Evolutionary conservation across 2,329 filamentous ascomycete genomes (phyloP).

Genomic region (Fusarium torreyae): DNA sequence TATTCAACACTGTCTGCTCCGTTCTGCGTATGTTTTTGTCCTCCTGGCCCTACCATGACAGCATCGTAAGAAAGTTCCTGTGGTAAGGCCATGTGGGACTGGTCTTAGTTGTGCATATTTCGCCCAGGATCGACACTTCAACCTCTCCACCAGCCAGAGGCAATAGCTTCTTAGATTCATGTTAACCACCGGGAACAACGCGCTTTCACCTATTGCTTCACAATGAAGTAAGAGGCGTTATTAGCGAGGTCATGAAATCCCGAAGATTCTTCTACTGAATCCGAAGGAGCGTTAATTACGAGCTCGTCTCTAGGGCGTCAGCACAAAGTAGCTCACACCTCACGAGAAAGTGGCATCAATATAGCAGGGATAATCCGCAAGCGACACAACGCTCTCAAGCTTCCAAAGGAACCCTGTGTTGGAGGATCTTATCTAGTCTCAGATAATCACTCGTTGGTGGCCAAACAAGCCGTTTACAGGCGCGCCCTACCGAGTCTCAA

Average conservation of each 20-base stretch:
- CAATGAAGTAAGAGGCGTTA: conserved; percentile 6
- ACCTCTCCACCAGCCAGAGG: neutral
- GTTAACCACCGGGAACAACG: neutral
- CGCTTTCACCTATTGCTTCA: neutral
- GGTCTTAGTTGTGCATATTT: no score
- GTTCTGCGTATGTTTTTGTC: neutral
- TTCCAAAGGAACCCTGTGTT: neutral
- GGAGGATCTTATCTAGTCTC: conserved; percentile 31
- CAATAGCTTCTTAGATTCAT: neutral
- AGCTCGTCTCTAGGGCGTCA: no score
- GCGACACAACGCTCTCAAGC: neutral
- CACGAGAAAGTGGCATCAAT: neutral
- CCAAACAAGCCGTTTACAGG: neutral
- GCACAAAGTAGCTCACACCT: neutral
- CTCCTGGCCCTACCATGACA: neutral
- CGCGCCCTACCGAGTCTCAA: neutral
- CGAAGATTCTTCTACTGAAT: neutral
- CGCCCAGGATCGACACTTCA: neutral
- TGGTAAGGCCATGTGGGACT: conserved; percentile 2
- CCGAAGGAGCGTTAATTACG: neutral
- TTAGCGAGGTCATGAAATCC: no score
- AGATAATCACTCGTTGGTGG: conserved; percentile 4
- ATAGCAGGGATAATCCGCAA: neutral
- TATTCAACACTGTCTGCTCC: neutral
- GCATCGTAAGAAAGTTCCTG: neutral